Conservation (phyloP, 139 green algal species). For the Closterium sp. region DNA sequence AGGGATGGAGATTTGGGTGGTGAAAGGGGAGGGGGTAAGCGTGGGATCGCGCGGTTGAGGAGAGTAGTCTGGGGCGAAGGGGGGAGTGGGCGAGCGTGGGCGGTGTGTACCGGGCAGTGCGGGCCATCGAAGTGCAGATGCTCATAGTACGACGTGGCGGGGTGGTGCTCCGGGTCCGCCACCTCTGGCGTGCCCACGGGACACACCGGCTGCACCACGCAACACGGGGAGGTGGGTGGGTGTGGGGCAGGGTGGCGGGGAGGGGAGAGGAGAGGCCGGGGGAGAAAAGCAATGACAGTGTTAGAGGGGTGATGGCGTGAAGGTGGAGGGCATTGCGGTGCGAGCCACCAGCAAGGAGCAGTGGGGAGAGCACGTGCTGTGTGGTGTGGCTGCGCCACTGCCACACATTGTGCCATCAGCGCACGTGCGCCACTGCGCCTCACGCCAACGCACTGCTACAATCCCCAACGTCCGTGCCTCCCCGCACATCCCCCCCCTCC, state of each 20-base stretch:
- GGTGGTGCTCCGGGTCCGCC: not conserved
- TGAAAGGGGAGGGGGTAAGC: not conserved
- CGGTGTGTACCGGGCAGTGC: not conserved
- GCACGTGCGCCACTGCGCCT: too few relatives aligned
- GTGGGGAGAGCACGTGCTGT: too few relatives aligned
- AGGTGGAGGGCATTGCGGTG: too few relatives aligned
- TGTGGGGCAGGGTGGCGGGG: not conserved
- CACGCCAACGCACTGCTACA: too few relatives aligned
- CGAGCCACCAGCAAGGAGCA: too few relatives aligned
- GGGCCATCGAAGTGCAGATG: not conserved
- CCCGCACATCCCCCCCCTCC: not conserved
- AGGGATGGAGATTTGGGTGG: too few relatives aligned
- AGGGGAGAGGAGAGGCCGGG: too few relatives aligned
- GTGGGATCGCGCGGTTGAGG: not conserved
- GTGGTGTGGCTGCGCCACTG: too few relatives aligned
- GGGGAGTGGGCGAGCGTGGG: not conserved
- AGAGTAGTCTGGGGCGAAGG: not conserved
- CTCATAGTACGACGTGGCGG: not conserved
- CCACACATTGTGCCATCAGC: too few relatives aligned
- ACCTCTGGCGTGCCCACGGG: not conserved
- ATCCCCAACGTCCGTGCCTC: too few relatives aligned
- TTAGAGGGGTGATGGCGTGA: not conserved
- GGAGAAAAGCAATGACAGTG: not conserved
- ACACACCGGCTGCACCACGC: not conserved
- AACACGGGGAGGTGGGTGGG: too few relatives aligned